Base-by-base conservation (phyloP, 2,329 filamentous ascomycete genomes). In the Tolypocladium tropicale region DNA sequence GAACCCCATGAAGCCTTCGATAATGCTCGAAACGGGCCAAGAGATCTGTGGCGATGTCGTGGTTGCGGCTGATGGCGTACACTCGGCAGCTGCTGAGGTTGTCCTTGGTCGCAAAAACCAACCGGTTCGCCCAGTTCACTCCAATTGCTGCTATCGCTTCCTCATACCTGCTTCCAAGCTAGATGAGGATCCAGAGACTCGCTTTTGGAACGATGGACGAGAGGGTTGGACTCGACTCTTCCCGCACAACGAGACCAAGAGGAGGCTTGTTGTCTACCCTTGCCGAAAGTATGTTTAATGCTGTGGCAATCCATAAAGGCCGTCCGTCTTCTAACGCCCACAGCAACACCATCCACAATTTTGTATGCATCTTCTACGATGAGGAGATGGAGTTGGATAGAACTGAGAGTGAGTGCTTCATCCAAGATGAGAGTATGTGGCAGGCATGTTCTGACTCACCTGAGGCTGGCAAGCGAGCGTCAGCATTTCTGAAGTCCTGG, bases 11-110 rank as follows among this genome's bases (percentile, higher is more conserved):
- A 54, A 54, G 16, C 64, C 68, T 0, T 66, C 65, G 0, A 64
- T 71, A 3, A 63, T 61, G 1, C 60, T 74, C 6, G 56, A 56
- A 6, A 59, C 62, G n/a, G 72, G 70, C 3, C 54, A 62, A 5
- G 57, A 61, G 14, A 57, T 70, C 12, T 52, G 52, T 6, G 67
- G 63, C 23, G 74, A 78, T 56, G 56, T 77, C 3, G 67, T 78
- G 21, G 65, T 78, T 37, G 74, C 70, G 4, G 75, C 76, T 2
- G 76, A 79, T 59, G 76, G 76, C 6, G 63, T 75, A 18, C 73
- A 75, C 53, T 71, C 68, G 16, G 54, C 61, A 9, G 71, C 64
- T 14, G 58, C 63, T 6, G 62, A 68, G 55, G 57, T 59, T 4
- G 59, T 72, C 6, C 54, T 68, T 21, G 69, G 67, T 28, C 53